phyloP scores from a whole-genome alignment of 2,329 filamentous ascomycete genomes.

The Trichoderma sp. region DNA sequence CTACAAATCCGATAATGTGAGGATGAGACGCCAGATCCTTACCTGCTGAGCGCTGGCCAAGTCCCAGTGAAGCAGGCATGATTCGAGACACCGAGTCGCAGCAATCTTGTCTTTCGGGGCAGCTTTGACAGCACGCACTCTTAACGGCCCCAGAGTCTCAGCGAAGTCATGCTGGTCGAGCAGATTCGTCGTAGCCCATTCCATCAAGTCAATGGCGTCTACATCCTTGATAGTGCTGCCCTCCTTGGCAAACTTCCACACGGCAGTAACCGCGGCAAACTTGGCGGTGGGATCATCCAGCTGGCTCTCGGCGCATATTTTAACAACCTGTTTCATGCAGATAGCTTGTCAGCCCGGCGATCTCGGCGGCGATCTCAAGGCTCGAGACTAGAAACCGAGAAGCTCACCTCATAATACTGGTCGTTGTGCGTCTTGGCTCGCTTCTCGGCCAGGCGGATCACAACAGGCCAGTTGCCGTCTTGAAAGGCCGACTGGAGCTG shows the following conservation, averaged over 20 bases:
- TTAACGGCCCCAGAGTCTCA: constrained; percentile 48
- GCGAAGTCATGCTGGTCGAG: constrained; percentile 41
- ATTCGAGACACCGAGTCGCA: constrained; percentile 46
- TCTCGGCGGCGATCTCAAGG: not conserved
- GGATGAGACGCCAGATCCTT: not conserved
- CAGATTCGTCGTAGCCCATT: constrained; percentile 48
- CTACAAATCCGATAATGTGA: not conserved
- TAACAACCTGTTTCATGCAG: constrained; percentile 44
- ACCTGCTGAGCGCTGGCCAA: constrained; percentile 57
- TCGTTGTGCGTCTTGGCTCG: constrained; percentile 49
- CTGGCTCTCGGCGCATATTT: constrained; percentile 50
- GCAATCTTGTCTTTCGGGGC: constrained; percentile 45
- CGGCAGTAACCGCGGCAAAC: constrained; percentile 41
- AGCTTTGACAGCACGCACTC: constrained; percentile 51
- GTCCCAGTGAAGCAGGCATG: constrained; percentile 54
- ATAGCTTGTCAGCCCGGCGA: not conserved
- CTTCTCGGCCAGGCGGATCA: constrained; percentile 51
- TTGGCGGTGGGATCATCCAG: constrained; percentile 48
- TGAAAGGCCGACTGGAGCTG: constrained; percentile 55
- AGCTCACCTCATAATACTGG: constrained; percentile 52
- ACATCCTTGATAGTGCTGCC: constrained; percentile 46
- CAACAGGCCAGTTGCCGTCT: constrained; percentile 52
- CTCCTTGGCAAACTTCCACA: constrained; percentile 47
- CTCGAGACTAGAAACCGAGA: not conserved
- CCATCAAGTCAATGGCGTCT: constrained; percentile 52